Conservation (phyloP, 2,329 filamentous ascomycete species). For the Lizonia empirigonia region DNA sequence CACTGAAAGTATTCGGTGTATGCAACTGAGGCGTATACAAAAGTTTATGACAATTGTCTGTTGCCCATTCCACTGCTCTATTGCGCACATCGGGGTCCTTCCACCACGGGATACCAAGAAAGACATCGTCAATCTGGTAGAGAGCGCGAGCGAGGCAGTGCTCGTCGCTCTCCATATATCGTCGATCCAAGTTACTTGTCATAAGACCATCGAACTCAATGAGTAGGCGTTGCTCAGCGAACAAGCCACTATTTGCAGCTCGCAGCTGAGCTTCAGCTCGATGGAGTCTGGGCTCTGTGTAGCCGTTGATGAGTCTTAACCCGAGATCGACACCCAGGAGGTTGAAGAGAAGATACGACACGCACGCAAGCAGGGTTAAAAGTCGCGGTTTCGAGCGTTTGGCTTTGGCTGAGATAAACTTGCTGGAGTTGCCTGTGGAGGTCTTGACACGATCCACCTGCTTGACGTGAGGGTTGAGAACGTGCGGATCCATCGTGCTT, state of each 20-base stretch:
- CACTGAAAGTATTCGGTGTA: not conserved
- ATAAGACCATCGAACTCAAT: conserved; percentile 15
- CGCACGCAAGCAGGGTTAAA: conserved; percentile 9
- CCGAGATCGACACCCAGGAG: conserved; percentile 15
- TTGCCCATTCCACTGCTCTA: conserved; percentile 29
- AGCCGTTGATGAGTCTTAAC: conserved; percentile 2
- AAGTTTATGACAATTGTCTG: conserved; percentile 29
- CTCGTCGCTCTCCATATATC: conserved; percentile 29
- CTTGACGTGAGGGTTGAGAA: not conserved
- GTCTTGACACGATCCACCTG: not conserved
- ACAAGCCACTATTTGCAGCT: not conserved
- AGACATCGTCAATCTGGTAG: conserved; percentile 13
- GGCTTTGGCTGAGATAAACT: not conserved
- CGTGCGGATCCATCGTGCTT: not conserved
- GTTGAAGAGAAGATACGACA: conserved; percentile 14
- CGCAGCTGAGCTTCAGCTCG: conserved; percentile 8
- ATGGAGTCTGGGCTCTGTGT: conserved; percentile 6
- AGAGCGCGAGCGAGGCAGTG: conserved; percentile 36
- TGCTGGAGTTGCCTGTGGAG: not conserved
- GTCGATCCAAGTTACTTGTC: conserved; percentile 8
- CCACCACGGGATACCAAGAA: conserved; percentile 18
- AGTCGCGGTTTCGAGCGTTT: conserved; percentile 9
- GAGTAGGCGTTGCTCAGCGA: conserved; percentile 14
- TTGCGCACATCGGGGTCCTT: conserved; percentile 22
- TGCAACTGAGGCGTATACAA: conserved; percentile 21